Base-by-base conservation (phyloP, 768 basidiomycete species). In the Mycena rosella region DNA sequence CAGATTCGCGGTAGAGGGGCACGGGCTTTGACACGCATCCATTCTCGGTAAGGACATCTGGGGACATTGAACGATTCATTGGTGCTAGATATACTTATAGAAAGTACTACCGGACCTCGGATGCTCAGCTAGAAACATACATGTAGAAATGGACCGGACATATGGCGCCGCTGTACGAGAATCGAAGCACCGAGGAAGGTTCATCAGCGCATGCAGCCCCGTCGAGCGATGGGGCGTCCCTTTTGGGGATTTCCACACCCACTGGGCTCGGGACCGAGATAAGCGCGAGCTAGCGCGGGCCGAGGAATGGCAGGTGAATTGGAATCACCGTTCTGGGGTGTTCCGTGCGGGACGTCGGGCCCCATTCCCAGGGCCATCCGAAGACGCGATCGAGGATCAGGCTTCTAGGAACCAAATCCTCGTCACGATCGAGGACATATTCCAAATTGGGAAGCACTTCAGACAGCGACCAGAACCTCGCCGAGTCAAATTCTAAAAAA, bases 301-400 rank as follows among this genome's bases (percentile, higher is more conserved):
- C 36, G 55, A 34, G 7, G 32, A 18, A 22, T n/a, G 13, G 13
- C n/a, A n/a, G 4, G 6, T 58, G 7, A 34, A 34, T 6, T 34
- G 32, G 32, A 6, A 34, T 34, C 32, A 34, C 32, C 32, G 13
- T 34, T 34, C 13, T 34, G 49, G 51, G 65, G 63, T 66, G 64
- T 64, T 75, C 67, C 72, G 73, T 78, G 79, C 80, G 78, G 69
- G 66, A 65, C 72, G 55, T 77, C 78, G 78, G 80, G 72, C 76
- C 73, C 72, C 73, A 71, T 68, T 78, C 75, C 74, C 76, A 78
- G 74, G 76, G 61, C 63, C 63, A 67, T 60, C 44, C 45, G 27
- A 40, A 49, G 38, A 51, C 36, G 22, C 29, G 34, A 55, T 55
- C 52, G 61, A 54, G 55, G 38, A 67, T 67, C 60, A 67, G 42